Base-by-base conservation (phyloP, 2,329 filamentous ascomycete species). In the Aspergillus pseudoglaucus region DNA sequence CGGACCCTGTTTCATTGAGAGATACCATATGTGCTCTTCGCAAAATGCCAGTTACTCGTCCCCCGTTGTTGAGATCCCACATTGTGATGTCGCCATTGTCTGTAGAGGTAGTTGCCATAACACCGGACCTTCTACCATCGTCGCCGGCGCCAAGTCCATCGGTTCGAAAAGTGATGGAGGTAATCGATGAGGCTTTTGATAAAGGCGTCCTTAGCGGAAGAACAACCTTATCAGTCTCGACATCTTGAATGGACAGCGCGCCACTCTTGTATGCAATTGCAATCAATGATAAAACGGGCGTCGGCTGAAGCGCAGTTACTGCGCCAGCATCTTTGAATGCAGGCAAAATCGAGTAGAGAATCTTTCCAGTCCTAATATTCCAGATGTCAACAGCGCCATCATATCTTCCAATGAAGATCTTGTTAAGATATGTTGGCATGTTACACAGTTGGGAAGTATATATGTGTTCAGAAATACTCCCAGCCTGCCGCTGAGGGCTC, bases 381-480 rank as follows among this genome's bases (percentile, higher is more conserved):
- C 93, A 98, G 44, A 98, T 95, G 63, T 98, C 93, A 7, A 96
- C 84, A 67, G 84, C 86, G 6, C 93, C 93, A 65, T 98, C 90
- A 53, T 80, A 81, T 59, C 89, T 84, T 8, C 89, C 94, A 2
- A 89, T 87, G 55, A 97, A 89, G 40, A 98, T 81, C 70, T 98
- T 98, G 76, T 98, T 98, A 51, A 98, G 71, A 67, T 90, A 95
- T 0, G 93, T 97, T 1, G 91, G 90, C 85, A 97, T 89, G 60
- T 82, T 94, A 64, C 83, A 86, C 57, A 95, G 79, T 44, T 85
- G 83, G 20, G 87, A 87, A 0, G 87, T 89, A 48, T 96, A 82
- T 55, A 84, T 74, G 56, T 83, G 84, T 47, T 81, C 78, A 27
- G 81, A 75, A 52, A 72, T 73, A 1, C 76, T 71, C 1, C 79